Evolutionary conservation across 2,329 filamentous ascomycete species (phyloP), one percentile per base, ranked within the genome.

Genomic region (Davidsoniella neocaledoniae): DNA sequence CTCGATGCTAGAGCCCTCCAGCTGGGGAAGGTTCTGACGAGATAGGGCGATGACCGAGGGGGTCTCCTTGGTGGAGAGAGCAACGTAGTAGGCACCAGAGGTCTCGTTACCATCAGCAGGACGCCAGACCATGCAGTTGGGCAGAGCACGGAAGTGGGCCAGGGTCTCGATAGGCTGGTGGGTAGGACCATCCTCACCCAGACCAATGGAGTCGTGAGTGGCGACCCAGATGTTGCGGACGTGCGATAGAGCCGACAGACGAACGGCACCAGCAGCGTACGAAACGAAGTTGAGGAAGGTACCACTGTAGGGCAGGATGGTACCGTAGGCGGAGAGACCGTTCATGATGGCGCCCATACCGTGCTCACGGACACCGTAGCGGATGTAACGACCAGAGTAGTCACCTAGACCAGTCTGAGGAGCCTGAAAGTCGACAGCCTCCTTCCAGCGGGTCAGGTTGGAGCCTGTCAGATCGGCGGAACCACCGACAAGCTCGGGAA

Each of bases 221-320:
- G 91, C 90, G 60, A 96, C 77, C 81, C 91, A 94, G 73, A 98
- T 88, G 64, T 79, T 75, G 61, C 90, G 90, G 66, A 88, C 76
- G 68, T 85, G 88, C 43, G 88, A 94, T 59, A 98, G 78, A 39
- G 91, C 81, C 37, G 88, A 94, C 54, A 98, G 80, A 70, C 91
- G 90, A 64, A 96, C 83, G 61, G 91, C 82, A 69, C 91, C 91
- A 57, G 91, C 87, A 58, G 86, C 90, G 67, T 98, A 98, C 23
- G 90, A 96, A 59, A 96, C 87, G 68, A 98, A 98, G 83, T 96
- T 98, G 59, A 98, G 76, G 81, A 98, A 98, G 61, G 91, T 96
- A 70, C 91, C 91, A 58, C 80, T 80, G 59, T 88, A 94, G 59
- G 91, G 91, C 63, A 98, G 82, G 63, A 95, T 74, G 62, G 87